These are phyloP conservation scores for Nakazawaea populi DNA, from an alignment of 805 yeast genomes.

Conservation along the genomic window DNA sequence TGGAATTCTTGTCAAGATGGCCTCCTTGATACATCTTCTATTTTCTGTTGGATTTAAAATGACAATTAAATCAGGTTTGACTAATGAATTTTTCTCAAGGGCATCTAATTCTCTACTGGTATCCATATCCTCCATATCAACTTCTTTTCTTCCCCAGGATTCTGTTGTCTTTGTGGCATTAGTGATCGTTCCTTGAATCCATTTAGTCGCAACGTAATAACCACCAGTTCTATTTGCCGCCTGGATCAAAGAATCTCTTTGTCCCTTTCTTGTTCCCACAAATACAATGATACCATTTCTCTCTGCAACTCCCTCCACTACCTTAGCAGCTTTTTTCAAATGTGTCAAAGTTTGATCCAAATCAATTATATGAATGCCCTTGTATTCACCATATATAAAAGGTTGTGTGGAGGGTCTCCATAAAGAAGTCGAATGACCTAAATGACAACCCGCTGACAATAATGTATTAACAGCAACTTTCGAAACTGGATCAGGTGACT, in stretches of 20 bases:
- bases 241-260: constrained; percentile 62
- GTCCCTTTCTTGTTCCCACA: constrained; percentile 81
- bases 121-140: constrained; percentile 65
- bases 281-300: constrained; percentile 78
- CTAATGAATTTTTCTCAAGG: constrained; percentile 43
- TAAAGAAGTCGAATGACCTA: constrained; percentile 82
- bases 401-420: constrained; percentile 83
- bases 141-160: constrained; percentile 62
- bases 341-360: constrained; percentile 74
- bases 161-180: constrained; percentile 65
- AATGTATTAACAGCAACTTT: constrained; percentile 64
- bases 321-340: constrained; percentile 76
- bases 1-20: constrained; percentile 77
- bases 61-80: constrained; percentile 87
- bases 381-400: constrained; percentile 79
- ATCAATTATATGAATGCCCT: constrained; percentile 89
- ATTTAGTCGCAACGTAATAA: constrained; percentile 73
- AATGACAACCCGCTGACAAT: constrained; percentile 89
- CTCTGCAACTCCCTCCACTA: constrained; percentile 75
- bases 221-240: constrained; percentile 79
- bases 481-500: constrained; percentile 48
- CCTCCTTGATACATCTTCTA: constrained; percentile 74
- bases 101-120: constrained; percentile 53
- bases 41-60: constrained; percentile 85
- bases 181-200: constrained; percentile 95